These are phyloP conservation scores for Suhomyces xylopsoci DNA, from an alignment of 805 yeast species.

Conservation along the genomic window DNA sequence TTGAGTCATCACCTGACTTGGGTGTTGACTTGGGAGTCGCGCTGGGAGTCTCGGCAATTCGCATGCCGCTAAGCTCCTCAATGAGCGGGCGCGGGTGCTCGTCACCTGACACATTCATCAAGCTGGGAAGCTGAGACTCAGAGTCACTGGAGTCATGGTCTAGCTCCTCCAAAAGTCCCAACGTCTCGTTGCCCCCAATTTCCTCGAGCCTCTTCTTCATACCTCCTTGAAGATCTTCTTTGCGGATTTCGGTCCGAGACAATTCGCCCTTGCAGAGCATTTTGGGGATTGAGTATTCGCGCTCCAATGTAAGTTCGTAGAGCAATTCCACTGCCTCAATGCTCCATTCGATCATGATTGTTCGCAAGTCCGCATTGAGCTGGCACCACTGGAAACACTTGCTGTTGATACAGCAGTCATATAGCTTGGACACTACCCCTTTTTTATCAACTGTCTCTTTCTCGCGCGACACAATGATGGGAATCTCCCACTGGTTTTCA, in stretches of 20 bases:
- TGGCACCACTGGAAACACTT: slow-evolving; percentile 61
- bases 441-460: slow-evolving; percentile 63
- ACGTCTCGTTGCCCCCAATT: slow-evolving; percentile 39
- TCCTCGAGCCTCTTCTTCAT: slow-evolving; percentile 35
- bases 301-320: slow-evolving; percentile 47
- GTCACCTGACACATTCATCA: slow-evolving; percentile 24
- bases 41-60: not conserved
- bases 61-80: slow-evolving; percentile 45
- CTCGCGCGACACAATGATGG: slow-evolving; percentile 65
- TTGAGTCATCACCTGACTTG: not conserved
- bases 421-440: slow-evolving; percentile 61
- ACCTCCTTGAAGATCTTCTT: slow-evolving; percentile 41
- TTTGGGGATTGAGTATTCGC: slow-evolving; percentile 69
- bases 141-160: slow-evolving; percentile 12
- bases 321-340: slow-evolving; percentile 71
- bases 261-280: slow-evolving; percentile 67
- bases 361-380: slow-evolving; percentile 54
- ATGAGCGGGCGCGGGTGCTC: slow-evolving; percentile 43
- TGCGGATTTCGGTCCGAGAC: slow-evolving; percentile 42
- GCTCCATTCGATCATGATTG: slow-evolving; percentile 79
- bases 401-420: slow-evolving; percentile 76
- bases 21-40: not conserved
- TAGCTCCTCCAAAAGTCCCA: slow-evolving; percentile 43
- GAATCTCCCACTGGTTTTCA: slow-evolving; percentile 80
- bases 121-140: slow-evolving; percentile 23